Evolutionary conservation across 148 eudicot species (phyloP).

Genomic region (Drosera capensis): DNA sequence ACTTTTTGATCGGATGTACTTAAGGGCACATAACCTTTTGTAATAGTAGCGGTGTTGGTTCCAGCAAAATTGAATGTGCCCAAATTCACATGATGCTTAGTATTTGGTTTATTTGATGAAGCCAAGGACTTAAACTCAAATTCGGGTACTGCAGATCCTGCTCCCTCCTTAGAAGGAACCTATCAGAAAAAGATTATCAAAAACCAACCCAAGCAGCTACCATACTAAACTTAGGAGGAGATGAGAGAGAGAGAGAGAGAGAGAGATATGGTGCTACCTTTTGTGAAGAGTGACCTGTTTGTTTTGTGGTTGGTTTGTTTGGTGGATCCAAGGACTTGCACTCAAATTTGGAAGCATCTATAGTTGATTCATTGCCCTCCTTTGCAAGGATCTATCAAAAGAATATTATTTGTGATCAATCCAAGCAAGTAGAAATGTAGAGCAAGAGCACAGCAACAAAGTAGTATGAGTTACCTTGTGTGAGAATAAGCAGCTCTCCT

Average conservation of each 20-base stretch:
- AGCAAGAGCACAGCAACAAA: background rate
- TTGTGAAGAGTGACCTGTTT: no score
- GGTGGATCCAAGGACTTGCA: slow-evolving; percentile 11
- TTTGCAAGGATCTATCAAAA: slow-evolving; percentile 19
- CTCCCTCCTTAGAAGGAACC: slow-evolving; percentile 21
- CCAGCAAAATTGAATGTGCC: slow-evolving; percentile 10
- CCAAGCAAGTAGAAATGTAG: background rate
- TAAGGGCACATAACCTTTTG: slow-evolving; percentile 8
- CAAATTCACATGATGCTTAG: slow-evolving; percentile 16
- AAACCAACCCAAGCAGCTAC: background rate
- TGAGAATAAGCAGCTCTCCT: slow-evolving; percentile 59
- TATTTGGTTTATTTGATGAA: slow-evolving; percentile 13
- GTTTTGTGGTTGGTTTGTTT: slow-evolving; percentile 16
- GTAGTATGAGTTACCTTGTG: slow-evolving; percentile 46
- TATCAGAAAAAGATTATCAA: slow-evolving; percentile 9
- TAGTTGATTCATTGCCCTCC: slow-evolving; percentile 12
- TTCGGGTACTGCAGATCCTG: slow-evolving; percentile 6
- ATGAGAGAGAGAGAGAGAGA: no score
- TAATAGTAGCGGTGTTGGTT: slow-evolving; percentile 7
- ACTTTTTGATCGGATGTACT: slow-evolving; percentile 9
- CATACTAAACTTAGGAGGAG: no score
- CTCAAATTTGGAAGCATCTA: slow-evolving; percentile 12
- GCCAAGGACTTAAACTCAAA: slow-evolving; percentile 12
- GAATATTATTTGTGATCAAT: slow-evolving; percentile 1
- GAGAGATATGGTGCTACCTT: no score